Percentiles rank a stretch among this genome's conserved stretches.
phyloP scores from a whole-genome alignment of 306 rosid species.

The Cucurbita maxima region DNA sequence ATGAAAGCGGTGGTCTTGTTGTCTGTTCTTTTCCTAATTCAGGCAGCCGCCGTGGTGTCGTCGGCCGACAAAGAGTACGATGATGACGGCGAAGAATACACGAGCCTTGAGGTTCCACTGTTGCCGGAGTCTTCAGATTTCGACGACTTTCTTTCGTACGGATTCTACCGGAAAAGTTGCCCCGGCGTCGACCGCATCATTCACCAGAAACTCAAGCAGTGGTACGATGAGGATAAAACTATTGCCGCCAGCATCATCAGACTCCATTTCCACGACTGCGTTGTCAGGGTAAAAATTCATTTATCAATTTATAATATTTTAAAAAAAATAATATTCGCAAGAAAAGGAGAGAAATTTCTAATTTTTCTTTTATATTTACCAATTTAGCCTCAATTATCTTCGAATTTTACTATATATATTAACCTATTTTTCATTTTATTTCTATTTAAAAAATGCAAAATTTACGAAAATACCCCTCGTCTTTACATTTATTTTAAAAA shows the following conservation, averaged over 20 bases:
- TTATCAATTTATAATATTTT: no score
- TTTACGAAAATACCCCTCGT: no score
- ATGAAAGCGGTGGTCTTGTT: neutral
- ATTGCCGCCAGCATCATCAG: conserved; percentile 57
- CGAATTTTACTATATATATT: no score
- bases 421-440: no score
- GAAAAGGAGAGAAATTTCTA: no score
- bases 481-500: no score
- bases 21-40: conserved; percentile 15
- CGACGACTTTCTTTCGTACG: conserved; percentile 34
- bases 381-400: no score
- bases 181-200: conserved; percentile 50
- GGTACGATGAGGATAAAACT: conserved; percentile 39
- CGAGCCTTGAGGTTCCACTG: conserved; percentile 25
- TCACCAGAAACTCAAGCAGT: conserved; percentile 27
- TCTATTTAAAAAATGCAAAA: no score
- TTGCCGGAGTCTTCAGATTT: conserved; percentile 12
- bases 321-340: no score
- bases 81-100: conserved; percentile 4
- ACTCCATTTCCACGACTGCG: conserved; percentile 79
- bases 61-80: neutral
- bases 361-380: no score
- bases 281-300: conserved; percentile 31
- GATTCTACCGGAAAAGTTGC: conserved; percentile 39
- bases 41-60: conserved; percentile 12